Evolutionary conservation across 139 green algal species (phyloP), one percentile per base, ranked within the genome.

Genomic region (Astrephomene gubernaculifera): DNA sequence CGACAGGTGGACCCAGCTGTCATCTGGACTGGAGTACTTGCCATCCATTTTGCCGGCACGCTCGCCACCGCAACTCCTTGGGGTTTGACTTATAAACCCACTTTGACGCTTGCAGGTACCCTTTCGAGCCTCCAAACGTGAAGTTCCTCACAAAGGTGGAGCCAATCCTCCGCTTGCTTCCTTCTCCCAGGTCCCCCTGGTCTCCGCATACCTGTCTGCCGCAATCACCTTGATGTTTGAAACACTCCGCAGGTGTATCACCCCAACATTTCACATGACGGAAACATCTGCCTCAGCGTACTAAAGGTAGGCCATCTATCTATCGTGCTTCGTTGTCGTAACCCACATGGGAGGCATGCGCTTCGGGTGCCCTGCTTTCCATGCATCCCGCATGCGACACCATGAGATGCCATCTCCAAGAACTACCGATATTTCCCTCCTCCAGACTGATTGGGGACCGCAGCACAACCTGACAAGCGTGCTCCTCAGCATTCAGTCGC

Each of bases 221-320:
- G n/a, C n/a, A 25, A 60, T 60, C 17, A 17, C 49, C 12, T 60
- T 12, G 49, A 12, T 60, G 49, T 60, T 17, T 17, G 14, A 12
- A 17, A 17, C 49, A 12, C 17, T 60, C 49, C 49, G 12, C 78
- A 84, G 78, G 86, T 96, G 12, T 96, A 96, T 84, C 94, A 96
- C 71, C 93, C 93, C 24, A 96, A 96, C 90, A 94, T 96, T 27
- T 89, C 95, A n/a, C 61, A 81, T 17, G 86, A 87, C 52, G 93
- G 90, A 38, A 81, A 89, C 25, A 93, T 95, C 21, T 95, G 92
- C 87, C 75, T 93, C 4, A 90, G 94, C 81, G 87, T 93, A 4
- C 83, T 96, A 4, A 94, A 96, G n/a, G n/a, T n/a, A n/a, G n/a
- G n/a, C n/a, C n/a, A n/a, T n/a, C n/a, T n/a, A n/a, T n/a, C n/a